Conservation (phyloP, 768 basidiomycete genomes). For the Tulasnella sp. region DNA sequence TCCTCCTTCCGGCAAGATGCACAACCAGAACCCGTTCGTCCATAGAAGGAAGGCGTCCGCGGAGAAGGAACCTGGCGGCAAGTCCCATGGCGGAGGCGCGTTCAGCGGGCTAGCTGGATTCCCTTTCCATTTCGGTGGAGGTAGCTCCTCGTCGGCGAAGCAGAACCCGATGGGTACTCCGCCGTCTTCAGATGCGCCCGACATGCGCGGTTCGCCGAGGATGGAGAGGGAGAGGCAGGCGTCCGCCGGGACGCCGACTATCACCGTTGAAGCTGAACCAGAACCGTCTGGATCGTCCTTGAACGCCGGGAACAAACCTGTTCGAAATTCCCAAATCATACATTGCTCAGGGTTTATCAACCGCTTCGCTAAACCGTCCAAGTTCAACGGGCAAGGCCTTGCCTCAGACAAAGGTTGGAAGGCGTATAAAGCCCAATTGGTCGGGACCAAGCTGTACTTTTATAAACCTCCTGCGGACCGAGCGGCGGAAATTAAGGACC, state of each 20-base stretch:
- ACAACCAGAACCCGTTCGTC: background rate
- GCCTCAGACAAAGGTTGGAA: slow-evolving; percentile 67
- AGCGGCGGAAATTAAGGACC: slow-evolving; percentile 48
- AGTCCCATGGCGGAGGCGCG: background rate
- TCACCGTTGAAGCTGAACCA: background rate
- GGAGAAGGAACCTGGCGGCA: background rate
- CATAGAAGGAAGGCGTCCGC: background rate
- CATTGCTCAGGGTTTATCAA: slow-evolving; percentile 69
- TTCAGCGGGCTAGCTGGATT: background rate
- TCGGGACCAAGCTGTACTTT: slow-evolving; percentile 76
- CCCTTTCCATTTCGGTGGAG: slow-evolving; percentile 9
- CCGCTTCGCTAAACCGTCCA: slow-evolving; percentile 33
- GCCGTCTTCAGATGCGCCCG: background rate
- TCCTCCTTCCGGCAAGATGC: background rate
- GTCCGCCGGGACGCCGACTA: background rate
- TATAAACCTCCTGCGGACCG: slow-evolving; percentile 74
- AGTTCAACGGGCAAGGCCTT: slow-evolving; percentile 20
- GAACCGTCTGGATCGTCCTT: background rate
- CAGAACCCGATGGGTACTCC: background rate
- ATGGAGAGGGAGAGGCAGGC: background rate
- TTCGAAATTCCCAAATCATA: slow-evolving; percentile 54
- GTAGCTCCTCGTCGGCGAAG: background rate
- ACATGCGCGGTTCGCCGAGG: background rate
- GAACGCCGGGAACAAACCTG: background rate
- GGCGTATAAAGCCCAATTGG: slow-evolving; percentile 70